Percentiles rank a stretch among this genome's conserved stretches.
Conservation (phyloP, 768 basidiomycete species). For the Pisolithus sp. region DNA sequence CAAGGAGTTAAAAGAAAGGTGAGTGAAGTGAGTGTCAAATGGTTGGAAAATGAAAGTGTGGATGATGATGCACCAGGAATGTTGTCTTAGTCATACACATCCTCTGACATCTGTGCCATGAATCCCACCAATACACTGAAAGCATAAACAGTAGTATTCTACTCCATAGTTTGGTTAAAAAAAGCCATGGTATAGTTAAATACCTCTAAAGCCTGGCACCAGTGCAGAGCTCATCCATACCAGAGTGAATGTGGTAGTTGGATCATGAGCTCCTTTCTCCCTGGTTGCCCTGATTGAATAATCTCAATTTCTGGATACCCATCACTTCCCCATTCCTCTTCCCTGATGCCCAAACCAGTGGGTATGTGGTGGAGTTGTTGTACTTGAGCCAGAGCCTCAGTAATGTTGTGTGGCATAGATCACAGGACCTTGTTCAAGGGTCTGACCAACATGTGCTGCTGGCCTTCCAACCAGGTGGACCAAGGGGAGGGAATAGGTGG, state of each 20-base stretch:
- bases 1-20: background rate
- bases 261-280: background rate
- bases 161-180: background rate
- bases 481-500: no score
- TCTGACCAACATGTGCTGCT: no score
- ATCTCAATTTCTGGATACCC: slow-evolving; percentile 1
- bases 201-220: slow-evolving; percentile 1
- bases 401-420: no score
- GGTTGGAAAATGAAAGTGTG: background rate
- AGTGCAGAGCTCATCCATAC: background rate
- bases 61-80: no score
- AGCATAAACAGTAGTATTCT: no score
- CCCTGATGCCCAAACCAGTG: background rate
- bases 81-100: no score
- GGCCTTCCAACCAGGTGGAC: no score
- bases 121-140: background rate
- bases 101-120: no score
- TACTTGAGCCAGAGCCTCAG: background rate
- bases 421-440: no score
- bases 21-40: background rate
- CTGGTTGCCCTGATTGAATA: background rate
- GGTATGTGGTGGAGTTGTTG: slow-evolving; percentile 1
- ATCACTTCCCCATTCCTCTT: slow-evolving; percentile 3
- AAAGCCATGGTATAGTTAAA: background rate
- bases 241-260: background rate